These are phyloP conservation scores for Magnolia officinalis DNA, from an alignment of 164 flowering plant species.

Conservation along the genomic window DNA sequence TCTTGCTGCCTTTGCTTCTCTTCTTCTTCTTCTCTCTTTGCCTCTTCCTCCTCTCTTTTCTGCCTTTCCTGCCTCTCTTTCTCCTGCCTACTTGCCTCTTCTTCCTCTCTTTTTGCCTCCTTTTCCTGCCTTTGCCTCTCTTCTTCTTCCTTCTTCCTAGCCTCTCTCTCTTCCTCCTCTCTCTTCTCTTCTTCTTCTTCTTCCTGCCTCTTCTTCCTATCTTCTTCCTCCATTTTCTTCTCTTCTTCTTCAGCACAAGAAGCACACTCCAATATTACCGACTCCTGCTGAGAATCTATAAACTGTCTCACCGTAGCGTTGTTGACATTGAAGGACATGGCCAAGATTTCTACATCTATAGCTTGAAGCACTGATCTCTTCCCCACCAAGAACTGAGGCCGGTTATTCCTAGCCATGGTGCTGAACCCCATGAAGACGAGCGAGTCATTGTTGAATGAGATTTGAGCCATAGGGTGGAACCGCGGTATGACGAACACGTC, in stretches of 20 bases:
- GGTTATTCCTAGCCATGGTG: slow-evolving; percentile 47
- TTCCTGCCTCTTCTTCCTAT: slow-evolving; percentile 10
- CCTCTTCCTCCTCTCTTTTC: slow-evolving; percentile 14
- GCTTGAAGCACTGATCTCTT: slow-evolving; percentile 50
- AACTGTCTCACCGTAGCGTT: slow-evolving; percentile 36
- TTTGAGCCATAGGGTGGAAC: slow-evolving; percentile 82
- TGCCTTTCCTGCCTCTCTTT: slow-evolving; percentile 2
- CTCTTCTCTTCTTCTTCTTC: slow-evolving; percentile 7
- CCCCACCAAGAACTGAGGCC: slow-evolving; percentile 80
- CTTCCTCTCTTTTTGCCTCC: slow-evolving; percentile 3
- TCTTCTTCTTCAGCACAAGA: slow-evolving; percentile 85
- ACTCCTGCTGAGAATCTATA: slow-evolving; percentile 38
- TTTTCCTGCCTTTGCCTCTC: slow-evolving; percentile 3
- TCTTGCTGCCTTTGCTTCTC: slow-evolving; percentile 29
- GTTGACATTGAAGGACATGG: slow-evolving; percentile 47
- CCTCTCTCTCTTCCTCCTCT: slow-evolving; percentile 9
- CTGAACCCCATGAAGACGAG: slow-evolving; percentile 83
- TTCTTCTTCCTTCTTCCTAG: slow-evolving; percentile 10
- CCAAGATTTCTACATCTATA: slow-evolving; percentile 41
- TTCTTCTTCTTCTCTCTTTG: background rate
- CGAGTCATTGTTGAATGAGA: slow-evolving; percentile 67
- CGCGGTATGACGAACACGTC: slow-evolving; percentile 69
- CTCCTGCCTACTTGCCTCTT: background rate
- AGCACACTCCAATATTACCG: slow-evolving; percentile 59
- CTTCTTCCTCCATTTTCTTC: slow-evolving; percentile 39